Evolutionary conservation across 2,329 filamentous ascomycete genomes (phyloP).

Genomic region (Keithomyces neogunnii): DNA sequence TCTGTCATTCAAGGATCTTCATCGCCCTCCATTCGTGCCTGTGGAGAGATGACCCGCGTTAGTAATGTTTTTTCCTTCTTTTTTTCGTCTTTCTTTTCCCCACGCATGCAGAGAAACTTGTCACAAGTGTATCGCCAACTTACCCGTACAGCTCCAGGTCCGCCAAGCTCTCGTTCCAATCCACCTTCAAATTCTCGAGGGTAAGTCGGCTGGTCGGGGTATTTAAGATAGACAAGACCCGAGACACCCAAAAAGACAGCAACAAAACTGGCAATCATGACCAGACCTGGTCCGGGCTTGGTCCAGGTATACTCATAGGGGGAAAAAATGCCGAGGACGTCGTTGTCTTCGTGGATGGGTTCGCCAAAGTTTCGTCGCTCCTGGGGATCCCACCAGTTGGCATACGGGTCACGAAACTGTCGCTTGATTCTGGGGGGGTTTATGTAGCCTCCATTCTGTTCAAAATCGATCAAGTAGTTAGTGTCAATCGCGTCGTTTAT

Average conservation of each 20-base stretch:
- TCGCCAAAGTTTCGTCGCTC: conserved; percentile 96
- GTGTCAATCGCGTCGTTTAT: background rate
- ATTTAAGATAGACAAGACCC: conserved; percentile 59
- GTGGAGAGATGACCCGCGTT: background rate
- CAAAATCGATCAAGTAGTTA: conserved; percentile 16
- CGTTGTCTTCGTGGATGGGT: conserved; percentile 93
- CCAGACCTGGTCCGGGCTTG: conserved; percentile 58
- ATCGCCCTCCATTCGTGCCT: conserved; percentile 50
- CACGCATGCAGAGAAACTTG: too few species aligned
- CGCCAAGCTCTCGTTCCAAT: conserved; percentile 67
- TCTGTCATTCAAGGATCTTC: conserved; percentile 35
- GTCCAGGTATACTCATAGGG: conserved; percentile 82
- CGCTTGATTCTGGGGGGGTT: conserved; percentile 77
- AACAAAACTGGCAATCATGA: conserved; percentile 63
- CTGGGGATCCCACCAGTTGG: conserved; percentile 94
- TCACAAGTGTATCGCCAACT: conserved; percentile 23
- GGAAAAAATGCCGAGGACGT: conserved; percentile 82
- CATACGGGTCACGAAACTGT: conserved; percentile 86
- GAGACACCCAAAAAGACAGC: conserved; percentile 53
- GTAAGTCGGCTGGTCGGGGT: conserved; percentile 62
- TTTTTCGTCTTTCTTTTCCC: conserved; percentile 6
- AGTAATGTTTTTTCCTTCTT: conserved; percentile 9
- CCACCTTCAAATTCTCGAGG: conserved; percentile 67
- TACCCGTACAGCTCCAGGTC: conserved; percentile 57
- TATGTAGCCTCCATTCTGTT: conserved; percentile 74